Conservation (phyloP, 1,139 yeast genomes). For the Arxiozyma slooffiae region DNA sequence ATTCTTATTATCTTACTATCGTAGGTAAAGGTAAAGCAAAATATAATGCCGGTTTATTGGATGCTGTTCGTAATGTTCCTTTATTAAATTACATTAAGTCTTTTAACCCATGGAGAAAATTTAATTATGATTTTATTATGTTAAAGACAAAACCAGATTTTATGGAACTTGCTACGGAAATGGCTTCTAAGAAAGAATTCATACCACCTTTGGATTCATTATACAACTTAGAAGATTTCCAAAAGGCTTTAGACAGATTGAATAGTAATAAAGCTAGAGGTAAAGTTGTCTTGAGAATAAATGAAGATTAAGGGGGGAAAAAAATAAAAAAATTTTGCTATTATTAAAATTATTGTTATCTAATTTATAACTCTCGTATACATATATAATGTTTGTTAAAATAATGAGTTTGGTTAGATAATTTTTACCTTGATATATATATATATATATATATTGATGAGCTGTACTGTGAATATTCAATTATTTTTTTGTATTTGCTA, state of each 20-base stretch:
- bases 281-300: slow-evolving; percentile 41
- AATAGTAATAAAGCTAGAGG: slow-evolving; percentile 47
- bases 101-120: slow-evolving; percentile 42
- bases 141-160: slow-evolving; percentile 18
- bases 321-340: too few species aligned
- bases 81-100: slow-evolving; percentile 41
- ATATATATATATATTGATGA: too few species aligned
- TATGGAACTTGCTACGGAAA: slow-evolving; percentile 31
- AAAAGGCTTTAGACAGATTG: slow-evolving; percentile 42
- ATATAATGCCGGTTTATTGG: slow-evolving; percentile 13
- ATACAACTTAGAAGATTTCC: slow-evolving; percentile 40
- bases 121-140: slow-evolving; percentile 29
- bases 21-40: slow-evolving; percentile 39
- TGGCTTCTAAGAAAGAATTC: slow-evolving; percentile 37
- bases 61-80: slow-evolving; percentile 29
- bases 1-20: slow-evolving; percentile 41
- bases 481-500: too few species aligned
- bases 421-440: too few species aligned
- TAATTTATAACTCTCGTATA: too few species aligned
- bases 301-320: not conserved
- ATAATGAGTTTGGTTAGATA: too few species aligned
- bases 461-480: too few species aligned
- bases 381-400: too few species aligned
- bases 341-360: too few species aligned
- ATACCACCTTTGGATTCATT: slow-evolving; percentile 45